Evolutionary conservation across 371 early-diverging fungal genomes (phyloP), one percentile per base, ranked within the genome.

Genomic region (Zychaea mexicana): DNA sequence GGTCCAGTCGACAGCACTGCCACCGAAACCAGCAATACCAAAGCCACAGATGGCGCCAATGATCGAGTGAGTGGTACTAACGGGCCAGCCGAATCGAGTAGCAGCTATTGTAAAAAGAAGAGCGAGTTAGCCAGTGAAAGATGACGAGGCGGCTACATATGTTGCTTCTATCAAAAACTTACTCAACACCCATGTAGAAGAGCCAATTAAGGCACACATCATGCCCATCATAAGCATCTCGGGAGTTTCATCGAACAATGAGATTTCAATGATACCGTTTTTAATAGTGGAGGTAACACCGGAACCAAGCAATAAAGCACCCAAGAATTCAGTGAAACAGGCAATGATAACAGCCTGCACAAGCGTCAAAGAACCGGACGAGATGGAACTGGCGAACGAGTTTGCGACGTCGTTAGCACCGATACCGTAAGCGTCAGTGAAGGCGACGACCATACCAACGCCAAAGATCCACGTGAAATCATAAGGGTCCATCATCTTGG

Each of bases 391-490:
- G 33, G 94, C 92, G 66, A 94, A 95, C 2, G 92, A 85, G 69
- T 95, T 94, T 66, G 95, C 89, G 15, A 95, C 95, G 76, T 95
- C 96, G 75, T 95, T 95, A 47, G 96, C 94, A 68, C 95, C 94
- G 59, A 91, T 90, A 62, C 90, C 61, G 28, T 61, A 61, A 30
- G 89, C 90, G 65, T 91, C 91, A 19, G 78, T 57, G 62, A 88
- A 86, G 45, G 90, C 85, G 30, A 88, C 81, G 32, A 89, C 72
- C 67, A 92, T 77, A 54, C 85, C 86, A 21, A 93, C 67, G 33
- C 77, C 91, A 72, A 94, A 92, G 30, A 95, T 84, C 81, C 88
- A 92, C 15, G 92, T 92, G 69, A 74, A 93, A 24, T 86, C 83
- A 68, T 88, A 74, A 19, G 83, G 64, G 33, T 79, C 42, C 90